phyloP scores from a whole-genome alignment of 257 asterid genomes.

The Fraxinus pennsylvanica region DNA sequence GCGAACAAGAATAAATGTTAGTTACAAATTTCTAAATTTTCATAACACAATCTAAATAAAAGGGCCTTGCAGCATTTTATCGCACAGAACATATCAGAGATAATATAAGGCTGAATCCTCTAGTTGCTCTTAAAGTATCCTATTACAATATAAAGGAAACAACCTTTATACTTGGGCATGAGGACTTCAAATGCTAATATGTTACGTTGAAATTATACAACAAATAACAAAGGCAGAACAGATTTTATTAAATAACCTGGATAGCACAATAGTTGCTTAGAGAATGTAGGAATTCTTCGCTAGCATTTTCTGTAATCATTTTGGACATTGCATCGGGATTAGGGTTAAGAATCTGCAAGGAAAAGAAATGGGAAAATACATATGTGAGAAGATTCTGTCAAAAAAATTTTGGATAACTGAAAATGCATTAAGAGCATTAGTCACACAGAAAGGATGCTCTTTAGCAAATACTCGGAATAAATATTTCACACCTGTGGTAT shows the following conservation, averaged over 20 bases:
- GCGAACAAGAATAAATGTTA: neutral
- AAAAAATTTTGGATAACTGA: slow-evolving; percentile 18
- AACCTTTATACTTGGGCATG: slow-evolving; percentile 5
- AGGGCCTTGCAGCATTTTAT: neutral
- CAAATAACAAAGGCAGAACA: slow-evolving; percentile 22
- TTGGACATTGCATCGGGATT: slow-evolving; percentile 99
- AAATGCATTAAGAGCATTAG: slow-evolving; percentile 6
- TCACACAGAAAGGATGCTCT: neutral
- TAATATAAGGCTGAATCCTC: slow-evolving; percentile 1
- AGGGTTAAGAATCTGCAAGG: slow-evolving; percentile 81
- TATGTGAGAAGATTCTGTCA: slow-evolving; percentile 14
- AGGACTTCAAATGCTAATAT: slow-evolving; percentile 20
- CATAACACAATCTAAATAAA: neutral
- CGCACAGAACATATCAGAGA: neutral
- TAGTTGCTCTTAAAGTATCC: slow-evolving; percentile 3
- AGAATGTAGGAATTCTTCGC: slow-evolving; percentile 86
- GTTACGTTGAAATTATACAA: slow-evolving; percentile 11
- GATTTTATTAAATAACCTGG: slow-evolving; percentile 55
- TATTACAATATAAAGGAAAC: slow-evolving; percentile 1
- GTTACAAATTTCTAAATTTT: neutral
- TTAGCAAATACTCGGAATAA: slow-evolving; percentile 20
- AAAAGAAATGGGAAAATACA: slow-evolving; percentile 9
- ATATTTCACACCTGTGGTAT: slow-evolving; percentile 79
- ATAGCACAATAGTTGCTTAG: slow-evolving; percentile 98
- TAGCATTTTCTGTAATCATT: slow-evolving; percentile 89